Conservation (phyloP, 805 yeast species). For the Diddensiella caesifluorescens region DNA sequence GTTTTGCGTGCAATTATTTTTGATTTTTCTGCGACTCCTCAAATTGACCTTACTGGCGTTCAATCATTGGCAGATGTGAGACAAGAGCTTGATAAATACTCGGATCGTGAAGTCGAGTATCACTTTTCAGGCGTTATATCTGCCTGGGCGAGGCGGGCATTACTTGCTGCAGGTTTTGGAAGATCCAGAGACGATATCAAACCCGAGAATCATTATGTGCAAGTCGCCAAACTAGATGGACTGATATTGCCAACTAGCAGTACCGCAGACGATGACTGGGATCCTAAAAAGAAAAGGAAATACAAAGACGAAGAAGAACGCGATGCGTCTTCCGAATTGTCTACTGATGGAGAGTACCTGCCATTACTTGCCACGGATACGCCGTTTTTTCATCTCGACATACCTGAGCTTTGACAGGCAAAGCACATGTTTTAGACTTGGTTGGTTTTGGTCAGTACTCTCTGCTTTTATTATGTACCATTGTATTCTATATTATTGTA, state of each 20-base stretch:
- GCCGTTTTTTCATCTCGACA: constrained; percentile 74
- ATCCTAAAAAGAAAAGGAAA: constrained; percentile 10
- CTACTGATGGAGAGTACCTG: constrained; percentile 38
- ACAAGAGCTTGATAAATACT: constrained; percentile 63
- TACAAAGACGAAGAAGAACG: constrained; percentile 20
- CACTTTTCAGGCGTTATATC: constrained; percentile 82
- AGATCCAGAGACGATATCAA: constrained; percentile 38
- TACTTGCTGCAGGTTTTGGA: constrained; percentile 76
- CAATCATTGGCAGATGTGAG: constrained; percentile 74
- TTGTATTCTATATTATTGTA: constrained; percentile 1
- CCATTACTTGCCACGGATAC: constrained; percentile 61
- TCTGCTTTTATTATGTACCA: not conserved
- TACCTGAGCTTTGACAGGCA: constrained; percentile 59
- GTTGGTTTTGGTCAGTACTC: constrained; percentile 1
- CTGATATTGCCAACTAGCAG: constrained; percentile 18
- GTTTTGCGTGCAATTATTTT: constrained; percentile 63
- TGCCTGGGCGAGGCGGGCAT: constrained; percentile 81
- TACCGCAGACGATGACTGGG: constrained; percentile 11
- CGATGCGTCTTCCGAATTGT: constrained; percentile 14
- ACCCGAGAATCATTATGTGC: constrained; percentile 19
- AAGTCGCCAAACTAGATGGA: constrained; percentile 14
- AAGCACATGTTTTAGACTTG: no score
- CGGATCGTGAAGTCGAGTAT: constrained; percentile 80
- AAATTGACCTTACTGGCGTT: constrained; percentile 72
- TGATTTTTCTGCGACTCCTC: constrained; percentile 74